Evolutionary conservation across 805 yeast genomes (phyloP).

Genomic region (Lipomyces orientalis): DNA sequence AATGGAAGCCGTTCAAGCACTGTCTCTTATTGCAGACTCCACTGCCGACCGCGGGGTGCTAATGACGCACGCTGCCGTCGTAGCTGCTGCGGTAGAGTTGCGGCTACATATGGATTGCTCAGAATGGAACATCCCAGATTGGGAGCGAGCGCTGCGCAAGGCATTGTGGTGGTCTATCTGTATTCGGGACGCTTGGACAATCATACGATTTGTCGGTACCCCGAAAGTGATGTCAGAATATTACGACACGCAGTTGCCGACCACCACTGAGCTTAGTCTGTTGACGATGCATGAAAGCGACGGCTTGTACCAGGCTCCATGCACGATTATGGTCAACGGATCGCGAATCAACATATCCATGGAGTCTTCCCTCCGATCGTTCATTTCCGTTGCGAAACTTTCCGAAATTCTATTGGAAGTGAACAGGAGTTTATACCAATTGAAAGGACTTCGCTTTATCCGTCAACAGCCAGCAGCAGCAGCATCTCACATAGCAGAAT

Average conservation of each 20-base stretch:
- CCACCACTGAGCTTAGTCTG: conserved; percentile 16
- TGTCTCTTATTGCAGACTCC: conserved; percentile 21
- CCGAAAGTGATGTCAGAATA: conserved; percentile 24
- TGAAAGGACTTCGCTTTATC: not conserved
- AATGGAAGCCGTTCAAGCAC: conserved; percentile 26
- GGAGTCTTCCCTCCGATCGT: conserved; percentile 16
- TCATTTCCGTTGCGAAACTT: conserved; percentile 13
- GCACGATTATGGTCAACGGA: not conserved
- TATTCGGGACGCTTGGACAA: conserved; percentile 82
- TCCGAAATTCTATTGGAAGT: conserved; percentile 20
- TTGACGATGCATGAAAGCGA: conserved; percentile 11
- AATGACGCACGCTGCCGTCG: conserved; percentile 52
- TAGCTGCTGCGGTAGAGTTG: conserved; percentile 82
- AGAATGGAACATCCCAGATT: conserved; percentile 87
- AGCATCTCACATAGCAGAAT: conserved; percentile 17
- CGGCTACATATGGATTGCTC: conserved; percentile 89
- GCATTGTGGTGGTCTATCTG: conserved; percentile 93
- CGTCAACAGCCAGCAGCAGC: conserved; percentile 2
- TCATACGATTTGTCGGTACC: conserved; percentile 22
- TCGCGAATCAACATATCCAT: not conserved
- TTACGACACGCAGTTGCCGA: conserved; percentile 22
- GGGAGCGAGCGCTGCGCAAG: conserved; percentile 89
- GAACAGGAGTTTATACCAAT: conserved; percentile 20
- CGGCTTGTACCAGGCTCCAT: not conserved
- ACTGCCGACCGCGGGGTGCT: conserved; percentile 25